Conservation (phyloP, 2,329 filamentous ascomycete genomes). For the Sarocladium brachiariae region DNA sequence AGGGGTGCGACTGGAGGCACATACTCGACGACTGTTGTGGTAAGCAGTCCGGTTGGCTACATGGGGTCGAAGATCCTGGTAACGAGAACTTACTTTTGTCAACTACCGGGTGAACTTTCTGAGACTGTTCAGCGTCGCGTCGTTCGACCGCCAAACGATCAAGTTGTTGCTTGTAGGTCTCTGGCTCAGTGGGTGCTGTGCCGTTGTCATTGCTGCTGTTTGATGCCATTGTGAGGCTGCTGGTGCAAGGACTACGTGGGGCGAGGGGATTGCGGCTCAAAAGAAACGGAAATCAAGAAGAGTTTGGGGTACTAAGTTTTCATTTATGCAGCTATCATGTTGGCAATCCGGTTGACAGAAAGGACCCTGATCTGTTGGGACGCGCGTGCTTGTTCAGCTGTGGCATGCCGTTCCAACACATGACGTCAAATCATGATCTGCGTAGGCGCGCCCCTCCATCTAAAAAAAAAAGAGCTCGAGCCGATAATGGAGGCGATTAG, state of each 20-base stretch:
- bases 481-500: background rate
- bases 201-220: conserved; percentile 10
- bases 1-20: conserved; percentile 36
- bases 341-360: too few species aligned
- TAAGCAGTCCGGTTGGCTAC: conserved; percentile 11
- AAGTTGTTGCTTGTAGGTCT: conserved; percentile 37
- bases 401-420: conserved; percentile 9
- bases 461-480: background rate
- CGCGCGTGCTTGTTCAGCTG: conserved; percentile 8
- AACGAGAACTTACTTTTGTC: conserved; percentile 37
- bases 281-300: background rate
- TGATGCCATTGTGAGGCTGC: conserved; percentile 5
- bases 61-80: too few species aligned
- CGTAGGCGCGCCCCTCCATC: conserved; percentile 7
- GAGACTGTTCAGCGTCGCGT: conserved; percentile 18
- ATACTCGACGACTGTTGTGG: conserved; percentile 31
- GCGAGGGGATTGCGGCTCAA: background rate
- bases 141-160: conserved; percentile 34
- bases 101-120: conserved; percentile 29
- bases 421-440: conserved; percentile 15
- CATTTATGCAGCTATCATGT: background rate
- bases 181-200: conserved; percentile 12
- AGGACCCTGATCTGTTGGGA: conserved; percentile 2
- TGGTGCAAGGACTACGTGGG: background rate
- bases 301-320: background rate